Conservation (phyloP, 768 basidiomycete species). For the Galerina sulciceps region DNA sequence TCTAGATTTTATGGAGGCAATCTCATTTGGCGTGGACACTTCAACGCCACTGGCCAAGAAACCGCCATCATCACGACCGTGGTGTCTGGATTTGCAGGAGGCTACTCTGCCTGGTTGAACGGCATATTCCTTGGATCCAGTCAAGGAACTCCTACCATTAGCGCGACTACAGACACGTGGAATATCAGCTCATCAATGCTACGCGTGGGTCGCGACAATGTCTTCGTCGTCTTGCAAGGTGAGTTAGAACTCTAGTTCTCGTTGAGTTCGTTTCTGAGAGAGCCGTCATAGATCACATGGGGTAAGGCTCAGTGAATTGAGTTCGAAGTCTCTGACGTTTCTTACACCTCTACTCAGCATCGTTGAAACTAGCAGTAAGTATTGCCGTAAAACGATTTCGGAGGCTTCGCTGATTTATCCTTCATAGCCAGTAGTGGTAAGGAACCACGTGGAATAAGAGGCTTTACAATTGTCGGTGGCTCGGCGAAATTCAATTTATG, state of each 20-base stretch:
- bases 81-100: constrained; percentile 56
- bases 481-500: constrained; percentile 55
- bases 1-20: constrained; percentile 57
- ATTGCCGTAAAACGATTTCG: too few species aligned
- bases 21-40: constrained; percentile 57
- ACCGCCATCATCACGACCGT: constrained; percentile 49
- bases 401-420: neutral
- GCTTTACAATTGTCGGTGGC: constrained; percentile 45
- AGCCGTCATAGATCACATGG: constrained; percentile 47
- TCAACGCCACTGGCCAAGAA: constrained; percentile 52
- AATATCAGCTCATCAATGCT: constrained; percentile 39
- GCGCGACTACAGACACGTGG: constrained; percentile 48
- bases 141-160: constrained; percentile 46
- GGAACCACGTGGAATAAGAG: constrained; percentile 53
- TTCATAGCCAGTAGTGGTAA: constrained; percentile 49
- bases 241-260: neutral
- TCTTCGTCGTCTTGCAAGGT: constrained; percentile 44
- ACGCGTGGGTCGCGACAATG: constrained; percentile 42
- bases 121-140: constrained; percentile 53
- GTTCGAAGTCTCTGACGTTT: neutral
- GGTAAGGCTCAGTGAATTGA: constrained; percentile 31
- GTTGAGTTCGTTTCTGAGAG: neutral
- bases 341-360: constrained; percentile 33
- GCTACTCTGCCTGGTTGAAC: constrained; percentile 56
- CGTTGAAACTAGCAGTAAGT: constrained; percentile 51